phyloP scores from a whole-genome alignment of 1,139 yeast genomes.

The Lodderomyces margitis region DNA sequence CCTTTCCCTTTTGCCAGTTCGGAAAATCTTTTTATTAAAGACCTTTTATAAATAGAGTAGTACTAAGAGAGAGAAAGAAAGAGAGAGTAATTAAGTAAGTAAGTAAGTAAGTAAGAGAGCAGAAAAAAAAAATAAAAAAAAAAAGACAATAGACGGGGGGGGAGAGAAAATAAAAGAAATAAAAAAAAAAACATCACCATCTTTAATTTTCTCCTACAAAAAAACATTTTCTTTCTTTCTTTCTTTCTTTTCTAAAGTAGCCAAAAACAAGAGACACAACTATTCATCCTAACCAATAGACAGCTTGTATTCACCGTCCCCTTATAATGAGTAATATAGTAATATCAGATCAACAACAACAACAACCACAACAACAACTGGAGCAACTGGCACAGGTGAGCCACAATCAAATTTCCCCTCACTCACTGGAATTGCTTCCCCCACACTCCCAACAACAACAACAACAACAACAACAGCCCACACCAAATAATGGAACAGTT shows the following conservation, averaged over 20 bases:
- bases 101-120: too few species aligned
- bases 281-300: neutral
- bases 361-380: constrained; percentile 1
- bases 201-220: too few species aligned
- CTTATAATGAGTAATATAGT: constrained; percentile 1
- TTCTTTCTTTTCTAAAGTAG: too few species aligned
- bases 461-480: constrained; percentile 1
- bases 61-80: neutral
- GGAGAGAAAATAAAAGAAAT: too few species aligned
- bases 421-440: constrained; percentile 1
- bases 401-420: constrained; percentile 3
- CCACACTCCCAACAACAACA: constrained; percentile 2
- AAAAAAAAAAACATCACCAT: too few species aligned
- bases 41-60: too few species aligned
- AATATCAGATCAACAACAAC: constrained; percentile 1
- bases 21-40: neutral
- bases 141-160: too few species aligned
- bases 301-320: neutral
- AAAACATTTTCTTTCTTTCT: too few species aligned
- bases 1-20: neutral
- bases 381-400: neutral
- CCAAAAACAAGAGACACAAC: too few species aligned
- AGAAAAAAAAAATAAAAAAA: neutral
- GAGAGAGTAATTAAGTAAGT: neutral
- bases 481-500: neutral